Conservation (phyloP, 108 stramenopile species). For the Craspedostauros australis region DNA sequence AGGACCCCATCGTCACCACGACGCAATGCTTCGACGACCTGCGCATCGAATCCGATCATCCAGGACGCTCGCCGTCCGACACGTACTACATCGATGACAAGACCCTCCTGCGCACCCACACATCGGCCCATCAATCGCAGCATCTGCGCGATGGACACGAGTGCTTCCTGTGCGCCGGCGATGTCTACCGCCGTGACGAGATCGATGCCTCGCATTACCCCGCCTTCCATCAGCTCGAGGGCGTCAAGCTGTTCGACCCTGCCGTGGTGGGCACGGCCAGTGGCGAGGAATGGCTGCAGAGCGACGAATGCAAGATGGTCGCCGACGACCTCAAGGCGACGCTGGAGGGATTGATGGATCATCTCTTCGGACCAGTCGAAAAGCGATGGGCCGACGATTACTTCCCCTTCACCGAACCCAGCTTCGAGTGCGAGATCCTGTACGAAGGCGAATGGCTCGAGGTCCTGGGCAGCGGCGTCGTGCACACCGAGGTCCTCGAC, state of each 20-base stretch:
- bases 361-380: constrained; percentile 71
- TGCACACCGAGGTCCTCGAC: constrained; percentile 53
- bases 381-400: constrained; percentile 78
- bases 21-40: constrained; percentile 56
- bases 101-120: constrained; percentile 89
- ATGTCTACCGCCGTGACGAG: constrained; percentile 97
- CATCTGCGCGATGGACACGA: constrained; percentile 55
- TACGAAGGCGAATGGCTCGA: constrained; percentile 95
- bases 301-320: constrained; percentile 17
- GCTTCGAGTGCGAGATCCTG: constrained; percentile 88
- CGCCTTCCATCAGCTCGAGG: constrained; percentile 99
- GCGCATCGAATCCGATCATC: constrained; percentile 81
- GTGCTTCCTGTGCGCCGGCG: constrained; percentile 85
- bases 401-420: constrained; percentile 95
- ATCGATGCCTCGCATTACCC: constrained; percentile 96
- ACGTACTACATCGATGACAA: constrained; percentile 85
- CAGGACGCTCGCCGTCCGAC: constrained; percentile 70
- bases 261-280: constrained; percentile 7
- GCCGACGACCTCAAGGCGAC: constrained; percentile 60
- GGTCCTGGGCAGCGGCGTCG: constrained; percentile 93
- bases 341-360: constrained; percentile 75
- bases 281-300: constrained; percentile 10
- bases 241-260: constrained; percentile 73
- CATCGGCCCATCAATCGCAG: constrained; percentile 87
- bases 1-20: constrained; percentile 57